Evolutionary conservation across 2,329 filamentous ascomycete genomes (phyloP), one percentile per base, ranked within the genome.

Genomic region (Xylariaceae sp.): DNA sequence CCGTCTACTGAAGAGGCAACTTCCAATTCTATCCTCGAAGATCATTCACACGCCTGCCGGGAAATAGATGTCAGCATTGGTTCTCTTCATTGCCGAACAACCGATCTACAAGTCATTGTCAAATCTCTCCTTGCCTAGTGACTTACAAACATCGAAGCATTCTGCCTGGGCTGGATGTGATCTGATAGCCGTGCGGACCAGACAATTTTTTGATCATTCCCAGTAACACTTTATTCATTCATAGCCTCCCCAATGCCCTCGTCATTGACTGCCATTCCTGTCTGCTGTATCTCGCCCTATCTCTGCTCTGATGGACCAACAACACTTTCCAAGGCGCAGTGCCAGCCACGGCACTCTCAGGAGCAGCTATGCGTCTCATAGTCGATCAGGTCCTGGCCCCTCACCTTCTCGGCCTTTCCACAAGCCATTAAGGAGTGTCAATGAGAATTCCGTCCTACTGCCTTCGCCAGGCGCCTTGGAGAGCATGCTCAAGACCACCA

Each of bases 401-500:
- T 47, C 47, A 31, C 53, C 51, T 8, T 24, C 41, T 30, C 54
- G 53, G 12, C 57, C 62, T 31, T 51, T 64, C 26, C 61, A 62
- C 38, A 65, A 64, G 28, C 68, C 71, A 4, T 61, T 73, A 24
- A 65, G 66, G 42, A 66, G 63, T 49, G 61, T 72, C 43, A 66
- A 68, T 37, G 66, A 72, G 41, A 70, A 70, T 41, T 55, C 62
- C 22, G 56, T 58, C 19, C 60, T 73, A 38, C 64, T 73, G 12
- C 65, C 62, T 34, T 74, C 67, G 1, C 74, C 77, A 0, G 76
- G 72, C 4, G 74, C 74, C 2, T 62, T 82, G n/a, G 73, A 80
- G 50, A 74, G 77, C 57, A 82, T 83, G 79, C 65, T 83, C 44
- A 83, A 77, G 62, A 83, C 74, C 3, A 81, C 76, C 1, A 83